Percentiles rank a stretch among this genome's conserved stretches.
phyloP scores from a whole-genome alignment of 331 rosid species.

The Pyrus hybrid region DNA sequence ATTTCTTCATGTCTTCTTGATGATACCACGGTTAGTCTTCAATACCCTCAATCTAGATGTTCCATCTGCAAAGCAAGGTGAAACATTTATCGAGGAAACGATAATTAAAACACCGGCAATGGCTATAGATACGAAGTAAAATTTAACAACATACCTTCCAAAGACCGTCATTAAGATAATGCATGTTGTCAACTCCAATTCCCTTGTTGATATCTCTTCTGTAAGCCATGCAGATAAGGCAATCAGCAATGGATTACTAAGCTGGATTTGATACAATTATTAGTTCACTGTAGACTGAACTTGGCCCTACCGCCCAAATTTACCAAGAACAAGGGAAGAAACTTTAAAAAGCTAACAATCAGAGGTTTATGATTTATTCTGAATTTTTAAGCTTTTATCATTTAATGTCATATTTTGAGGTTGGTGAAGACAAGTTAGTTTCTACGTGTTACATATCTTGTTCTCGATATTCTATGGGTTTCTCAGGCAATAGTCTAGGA shows the following conservation, averaged over 20 bases:
- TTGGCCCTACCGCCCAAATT: too few relatives aligned
- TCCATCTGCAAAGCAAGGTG: conserved; percentile 54
- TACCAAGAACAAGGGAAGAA: not conserved
- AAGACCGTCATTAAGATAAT: conserved; percentile 96
- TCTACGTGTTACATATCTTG: not conserved
- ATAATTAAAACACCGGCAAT: not conserved
- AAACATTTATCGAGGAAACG: not conserved
- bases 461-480: not conserved
- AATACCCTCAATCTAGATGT: conserved; percentile 60
- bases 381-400: not conserved
- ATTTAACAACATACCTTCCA: conserved; percentile 70
- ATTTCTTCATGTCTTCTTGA: not conserved
- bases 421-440: not conserved
- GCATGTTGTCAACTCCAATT: conserved; percentile 96
- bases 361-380: not conserved
- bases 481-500: not conserved
- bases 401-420: not conserved
- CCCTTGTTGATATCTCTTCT: conserved; percentile 91
- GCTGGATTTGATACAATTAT: not conserved
- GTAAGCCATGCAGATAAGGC: conserved; percentile 25
- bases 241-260: conserved; percentile 10
- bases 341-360: too few relatives aligned
- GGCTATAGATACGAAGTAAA: not conserved
- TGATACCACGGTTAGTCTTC: not conserved
- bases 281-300: not conserved